Percentiles rank a stretch among this genome's conserved stretches.
Evolutionary conservation across 768 basidiomycete genomes (phyloP).

Genomic region (Pleurotus platypus): DNA sequence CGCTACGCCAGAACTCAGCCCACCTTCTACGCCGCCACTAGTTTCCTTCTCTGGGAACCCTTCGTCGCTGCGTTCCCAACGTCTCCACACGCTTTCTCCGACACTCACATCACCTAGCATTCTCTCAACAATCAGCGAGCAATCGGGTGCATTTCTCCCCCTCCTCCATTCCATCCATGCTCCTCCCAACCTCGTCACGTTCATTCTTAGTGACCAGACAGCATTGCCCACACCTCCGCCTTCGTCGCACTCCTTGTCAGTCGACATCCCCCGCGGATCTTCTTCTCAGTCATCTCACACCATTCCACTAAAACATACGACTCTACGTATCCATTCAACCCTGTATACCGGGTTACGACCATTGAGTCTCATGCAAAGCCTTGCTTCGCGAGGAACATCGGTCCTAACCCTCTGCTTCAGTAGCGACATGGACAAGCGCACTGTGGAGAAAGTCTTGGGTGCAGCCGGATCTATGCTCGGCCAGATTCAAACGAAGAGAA

Average conservation of each 20-base stretch:
- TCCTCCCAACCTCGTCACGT: constrained; percentile 12
- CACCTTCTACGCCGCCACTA: constrained; percentile 9
- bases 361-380: constrained; percentile 29
- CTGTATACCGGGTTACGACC: constrained; percentile 45
- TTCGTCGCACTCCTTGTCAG: constrained; percentile 1
- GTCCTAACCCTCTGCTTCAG: constrained; percentile 33
- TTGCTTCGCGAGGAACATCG: constrained; percentile 26
- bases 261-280: not conserved
- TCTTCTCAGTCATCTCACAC: not conserved
- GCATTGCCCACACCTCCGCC: constrained; percentile 10
- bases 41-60: constrained; percentile 4
- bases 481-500: constrained; percentile 14
- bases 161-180: constrained; percentile 30
- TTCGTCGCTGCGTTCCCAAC: constrained; percentile 10
- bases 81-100: constrained; percentile 22
- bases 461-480: constrained; percentile 35
- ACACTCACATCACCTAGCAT: constrained; percentile 17
- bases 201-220: constrained; percentile 11
- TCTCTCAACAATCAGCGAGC: not conserved
- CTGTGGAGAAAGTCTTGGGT: constrained; percentile 43
- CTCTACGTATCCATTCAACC: constrained; percentile 38
- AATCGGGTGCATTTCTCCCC: constrained; percentile 28
- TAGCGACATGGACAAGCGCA: constrained; percentile 36
- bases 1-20: constrained; percentile 5
- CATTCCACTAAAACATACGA: constrained; percentile 29